phyloP scores from a whole-genome alignment of 805 yeast species.

The Myxozyma neglecta region DNA sequence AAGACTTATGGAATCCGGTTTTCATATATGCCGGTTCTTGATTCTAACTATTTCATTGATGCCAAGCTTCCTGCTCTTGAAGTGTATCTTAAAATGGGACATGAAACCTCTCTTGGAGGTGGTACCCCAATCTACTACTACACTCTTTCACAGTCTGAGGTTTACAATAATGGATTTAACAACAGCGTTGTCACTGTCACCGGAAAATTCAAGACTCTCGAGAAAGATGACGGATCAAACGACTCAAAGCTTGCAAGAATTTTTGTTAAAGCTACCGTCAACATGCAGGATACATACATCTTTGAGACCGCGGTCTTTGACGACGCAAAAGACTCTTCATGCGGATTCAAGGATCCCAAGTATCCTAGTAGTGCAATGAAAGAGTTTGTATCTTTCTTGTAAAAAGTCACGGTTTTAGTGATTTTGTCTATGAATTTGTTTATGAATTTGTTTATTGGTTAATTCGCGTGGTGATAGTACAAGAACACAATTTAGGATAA shows the following conservation, averaged over 20 bases:
- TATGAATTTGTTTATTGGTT: background rate
- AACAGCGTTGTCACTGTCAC: conserved; percentile 2
- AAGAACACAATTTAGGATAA: too few relatives aligned
- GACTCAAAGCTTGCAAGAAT: background rate
- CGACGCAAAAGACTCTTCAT: background rate
- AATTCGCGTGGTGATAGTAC: too few relatives aligned
- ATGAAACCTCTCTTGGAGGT: background rate
- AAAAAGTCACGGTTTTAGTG: background rate
- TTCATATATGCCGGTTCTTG: background rate
- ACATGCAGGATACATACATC: background rate
- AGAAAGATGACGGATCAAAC: background rate
- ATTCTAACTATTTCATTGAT: background rate
- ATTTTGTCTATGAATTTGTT: background rate
- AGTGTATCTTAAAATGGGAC: conserved; percentile 1
- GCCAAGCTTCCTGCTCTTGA: background rate
- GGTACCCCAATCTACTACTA: background rate
- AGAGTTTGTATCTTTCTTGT: background rate
- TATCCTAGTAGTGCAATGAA: background rate
- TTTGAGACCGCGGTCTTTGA: background rate
- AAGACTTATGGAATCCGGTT: conserved; percentile 1
- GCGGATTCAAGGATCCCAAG: conserved; percentile 1
- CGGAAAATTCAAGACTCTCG: conserved; percentile 1
- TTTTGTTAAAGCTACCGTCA: background rate
- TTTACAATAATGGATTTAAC: background rate
- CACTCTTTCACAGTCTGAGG: background rate